Percentiles rank a stretch among this genome's conserved stretches.
Conservation (phyloP, 495 filamentous ascomycete species). For the Arthonia radiata region DNA sequence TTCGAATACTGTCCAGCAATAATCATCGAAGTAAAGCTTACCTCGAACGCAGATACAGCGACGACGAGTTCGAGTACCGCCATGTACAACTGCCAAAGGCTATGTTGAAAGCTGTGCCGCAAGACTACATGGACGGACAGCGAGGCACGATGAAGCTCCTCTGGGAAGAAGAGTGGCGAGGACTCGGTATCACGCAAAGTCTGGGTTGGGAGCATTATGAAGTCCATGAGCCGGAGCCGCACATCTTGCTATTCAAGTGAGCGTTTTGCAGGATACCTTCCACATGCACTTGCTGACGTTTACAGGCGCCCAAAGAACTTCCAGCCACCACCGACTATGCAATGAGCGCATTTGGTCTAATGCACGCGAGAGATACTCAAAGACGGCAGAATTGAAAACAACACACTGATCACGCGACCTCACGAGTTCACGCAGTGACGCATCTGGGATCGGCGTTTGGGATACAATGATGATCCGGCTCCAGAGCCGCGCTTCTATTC, state of each 20-base stretch:
- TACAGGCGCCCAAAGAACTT: slow-evolving; percentile 66
- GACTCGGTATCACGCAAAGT: slow-evolving; percentile 92
- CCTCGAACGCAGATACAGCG: slow-evolving; percentile 39
- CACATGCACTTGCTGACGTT: slow-evolving; percentile 1
- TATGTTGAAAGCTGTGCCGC: slow-evolving; percentile 90
- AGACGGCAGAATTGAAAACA: no score
- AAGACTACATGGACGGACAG: slow-evolving; percentile 76
- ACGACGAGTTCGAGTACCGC: slow-evolving; percentile 72
- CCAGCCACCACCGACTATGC: slow-evolving; percentile 34
- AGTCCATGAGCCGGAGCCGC: slow-evolving; percentile 93
- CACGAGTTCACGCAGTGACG: no score
- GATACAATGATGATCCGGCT: no score
- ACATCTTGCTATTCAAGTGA: slow-evolving; percentile 96
- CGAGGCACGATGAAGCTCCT: slow-evolving; percentile 87
- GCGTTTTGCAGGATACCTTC: slow-evolving; percentile 9
- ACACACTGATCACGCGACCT: no score
- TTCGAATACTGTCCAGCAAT: no score
- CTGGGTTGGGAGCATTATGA: slow-evolving; percentile 98
- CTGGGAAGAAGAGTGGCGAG: slow-evolving; percentile 97
- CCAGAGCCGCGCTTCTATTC: no score
- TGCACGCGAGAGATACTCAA: no score
- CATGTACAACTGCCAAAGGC: slow-evolving; percentile 93
- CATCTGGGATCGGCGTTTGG: no score
- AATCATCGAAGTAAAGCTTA: slow-evolving; percentile 1
- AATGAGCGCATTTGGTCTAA: no score